Evolutionary conservation across 331 rosid genomes (phyloP), one percentile per base, ranked within the genome.

Genomic region (Malus hybrid): DNA sequence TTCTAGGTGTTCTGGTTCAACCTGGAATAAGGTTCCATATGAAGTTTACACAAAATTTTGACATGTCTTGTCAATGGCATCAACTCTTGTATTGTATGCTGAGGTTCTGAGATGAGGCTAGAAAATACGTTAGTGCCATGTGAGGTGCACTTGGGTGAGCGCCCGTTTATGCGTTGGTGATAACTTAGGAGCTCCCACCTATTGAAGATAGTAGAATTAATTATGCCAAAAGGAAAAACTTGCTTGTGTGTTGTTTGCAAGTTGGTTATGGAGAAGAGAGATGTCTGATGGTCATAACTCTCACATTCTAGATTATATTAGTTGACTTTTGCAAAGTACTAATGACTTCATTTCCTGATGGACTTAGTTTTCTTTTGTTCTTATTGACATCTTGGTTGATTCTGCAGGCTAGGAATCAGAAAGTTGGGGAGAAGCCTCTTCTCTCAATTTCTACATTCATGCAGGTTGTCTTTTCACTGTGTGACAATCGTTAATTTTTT

Each of bases 351-450:
- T 10, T 24, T 6, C 39, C 19, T 62, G 32, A n/a, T 8, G 64
- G 33, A 65, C 46, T 55, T 56, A 22, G 14, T 54, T 18, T 63
- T 44, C 67, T 57, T 69, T 74, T 39, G 55, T 69, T 67, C 74
- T 63, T 50, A 73, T 7, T 75, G 73, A 12, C 74, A 57, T 79
- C 77, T 54, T 85, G 80, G 55, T 81, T 85, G 65, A 42, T 71
- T 87, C 55, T 86, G 90, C 97, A 95, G 99, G 89, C 99, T 84
- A 90, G 97, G 88, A 50, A 90, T 73, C 90, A 92, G 82, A 95
- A 92, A 76, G 99, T 95, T 61, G 99, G 99, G 86, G 99, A 95
- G 90, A 95, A 90, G 78, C 92, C 99, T 82, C 92, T 95, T 83
- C 99, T 94, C 80, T 92, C 99, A 59, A 28, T 95, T 78, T 90